Evolutionary conservation across 139 green algal species (phyloP), one percentile per base, ranked within the genome.

Genomic region (Chlorella sp.): DNA sequence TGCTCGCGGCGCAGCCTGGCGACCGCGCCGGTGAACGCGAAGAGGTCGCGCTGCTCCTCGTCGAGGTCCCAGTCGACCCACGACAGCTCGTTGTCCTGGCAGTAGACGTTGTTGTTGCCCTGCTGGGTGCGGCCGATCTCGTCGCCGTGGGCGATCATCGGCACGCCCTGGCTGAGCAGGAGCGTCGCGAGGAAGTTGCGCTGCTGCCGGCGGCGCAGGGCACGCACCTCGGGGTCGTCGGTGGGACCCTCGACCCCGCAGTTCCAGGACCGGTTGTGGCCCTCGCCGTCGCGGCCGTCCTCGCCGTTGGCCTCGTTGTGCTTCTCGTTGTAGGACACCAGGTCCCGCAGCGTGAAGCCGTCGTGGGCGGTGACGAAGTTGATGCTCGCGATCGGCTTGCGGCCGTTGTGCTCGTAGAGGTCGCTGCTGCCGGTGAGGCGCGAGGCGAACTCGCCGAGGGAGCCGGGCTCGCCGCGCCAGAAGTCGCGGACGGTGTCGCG

Each of bases 21-120:
- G 14, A 97, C 75, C 70, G 87, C 81, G 17, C 65, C 80, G 31
- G 42, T 74, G 74, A 91, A 91, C 23, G 82, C 73, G 63, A 82
- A 72, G 33, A 72, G 20, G 51, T 42, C 35, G 60, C 80, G 42
- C 26, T 49, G 49, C 20, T 76, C 63, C 24, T 92, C 76, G 55
- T 88, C 61, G 49, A 76, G 61, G 31, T 85, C 70, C 91, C 91
- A 97, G 42, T 96, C 62, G 80, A 94, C 89, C 31, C 88, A 81
- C 5, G 87, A 87, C 79, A 93, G 84, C 5, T 78, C 29, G 14
- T 72, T 93, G 86, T 99, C 93, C 72, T 99, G 95, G 20, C 95
- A 94, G 74, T 99, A 99, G 84, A 88, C 97, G 90, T 99, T 99
- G 88, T 99, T 99, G 88, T 99, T 99, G 69, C 95, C 95, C 23